Conservation (phyloP, 208 protist genomes). For the Trichomonas vaginalis region DNA sequence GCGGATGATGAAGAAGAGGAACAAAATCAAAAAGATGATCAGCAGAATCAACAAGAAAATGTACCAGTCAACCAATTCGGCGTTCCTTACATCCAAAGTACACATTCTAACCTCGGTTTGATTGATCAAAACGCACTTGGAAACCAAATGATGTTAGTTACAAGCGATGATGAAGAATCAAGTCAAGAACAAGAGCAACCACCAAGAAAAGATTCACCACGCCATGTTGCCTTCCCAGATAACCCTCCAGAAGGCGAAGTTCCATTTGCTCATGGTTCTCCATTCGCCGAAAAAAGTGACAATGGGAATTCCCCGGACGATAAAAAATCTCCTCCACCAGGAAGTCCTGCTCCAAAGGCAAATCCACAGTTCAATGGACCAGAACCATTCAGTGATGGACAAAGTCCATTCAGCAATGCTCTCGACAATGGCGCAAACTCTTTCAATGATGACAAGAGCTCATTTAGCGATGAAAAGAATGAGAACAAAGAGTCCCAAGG, state of each 20-base stretch:
- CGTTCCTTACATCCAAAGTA: background rate
- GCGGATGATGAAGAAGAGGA: no score
- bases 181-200: background rate
- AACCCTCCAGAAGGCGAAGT: background rate
- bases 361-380: background rate
- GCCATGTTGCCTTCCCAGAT: background rate
- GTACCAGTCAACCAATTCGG: background rate
- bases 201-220: background rate
- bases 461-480: no score
- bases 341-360: background rate
- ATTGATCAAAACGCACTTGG: background rate
- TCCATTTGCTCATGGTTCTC: background rate
- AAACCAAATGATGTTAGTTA: background rate
- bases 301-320: background rate
- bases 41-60: background rate
- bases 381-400: no score
- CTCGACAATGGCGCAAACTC: no score
- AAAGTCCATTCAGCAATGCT: no score
- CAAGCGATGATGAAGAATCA: background rate
- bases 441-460: no score
- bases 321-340: background rate
- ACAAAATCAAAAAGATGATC: no score
- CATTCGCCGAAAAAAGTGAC: background rate
- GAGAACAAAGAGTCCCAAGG: no score
- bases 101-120: background rate